A percentile compares a stretch with the other conserved stretches of the same genome.
Evolutionary conservation across 331 rosid genomes (phyloP).

Genomic region (Quercus phellos): DNA sequence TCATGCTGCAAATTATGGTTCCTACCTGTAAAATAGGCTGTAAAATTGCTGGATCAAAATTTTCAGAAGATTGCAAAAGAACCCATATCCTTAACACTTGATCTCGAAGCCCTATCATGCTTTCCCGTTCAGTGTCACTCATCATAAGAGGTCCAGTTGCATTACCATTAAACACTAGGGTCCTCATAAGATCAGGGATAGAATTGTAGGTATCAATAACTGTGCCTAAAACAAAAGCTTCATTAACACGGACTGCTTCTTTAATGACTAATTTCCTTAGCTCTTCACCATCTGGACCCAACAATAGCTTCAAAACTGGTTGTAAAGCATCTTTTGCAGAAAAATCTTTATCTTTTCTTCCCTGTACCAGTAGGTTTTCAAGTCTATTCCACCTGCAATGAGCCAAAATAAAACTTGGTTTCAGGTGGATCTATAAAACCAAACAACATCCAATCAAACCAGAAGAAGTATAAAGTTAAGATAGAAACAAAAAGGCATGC

Average conservation of each 20-base stretch:
- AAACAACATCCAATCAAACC: slow-evolving; percentile 14
- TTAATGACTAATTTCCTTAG: slow-evolving; percentile 67
- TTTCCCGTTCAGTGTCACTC: slow-evolving; percentile 56
- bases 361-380: slow-evolving; percentile 80
- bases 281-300: slow-evolving; percentile 75
- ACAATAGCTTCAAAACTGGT: slow-evolving; percentile 74
- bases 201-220: slow-evolving; percentile 51
- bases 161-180: slow-evolving; percentile 49
- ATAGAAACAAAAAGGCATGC: slow-evolving; percentile 34
- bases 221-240: slow-evolving; percentile 65
- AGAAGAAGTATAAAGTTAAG: neutral
- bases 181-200: slow-evolving; percentile 62
- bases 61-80: slow-evolving; percentile 60
- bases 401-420: slow-evolving; percentile 23
- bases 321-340: slow-evolving; percentile 85
- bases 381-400: slow-evolving; percentile 85
- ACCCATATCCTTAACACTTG: slow-evolving; percentile 78
- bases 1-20: neutral
- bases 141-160: slow-evolving; percentile 50
- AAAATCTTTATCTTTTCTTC: slow-evolving; percentile 83
- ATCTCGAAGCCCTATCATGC: slow-evolving; percentile 64
- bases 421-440: slow-evolving; percentile 18
- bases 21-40: slow-evolving; percentile 79
- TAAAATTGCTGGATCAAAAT: slow-evolving; percentile 68
- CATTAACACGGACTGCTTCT: slow-evolving; percentile 81